Percentiles rank a stretch among this genome's conserved stretches.
phyloP scores from a whole-genome alignment of 768 basidiomycete species.

The Scleroderma citrinum region DNA sequence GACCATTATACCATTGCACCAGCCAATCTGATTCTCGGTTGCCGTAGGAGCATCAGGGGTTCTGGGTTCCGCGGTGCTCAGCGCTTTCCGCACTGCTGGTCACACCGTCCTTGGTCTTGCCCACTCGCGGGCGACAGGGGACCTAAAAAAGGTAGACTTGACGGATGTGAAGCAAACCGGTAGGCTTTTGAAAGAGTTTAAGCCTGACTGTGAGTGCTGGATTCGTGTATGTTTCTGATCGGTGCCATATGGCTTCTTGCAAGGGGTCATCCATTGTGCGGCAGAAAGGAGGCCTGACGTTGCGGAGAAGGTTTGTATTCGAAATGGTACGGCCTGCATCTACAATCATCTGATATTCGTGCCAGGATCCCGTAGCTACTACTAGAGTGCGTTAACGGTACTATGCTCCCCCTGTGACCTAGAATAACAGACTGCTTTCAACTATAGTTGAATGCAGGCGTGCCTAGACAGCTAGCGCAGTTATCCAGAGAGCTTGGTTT shows the following conservation, averaged over 20 bases:
- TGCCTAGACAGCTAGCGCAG: constrained; percentile 65
- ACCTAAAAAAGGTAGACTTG: constrained; percentile 61
- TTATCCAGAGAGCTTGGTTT: constrained; percentile 58
- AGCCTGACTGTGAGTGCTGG: constrained; percentile 60
- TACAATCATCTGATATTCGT: not conserved
- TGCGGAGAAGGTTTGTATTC: constrained; percentile 70
- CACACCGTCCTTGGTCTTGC: constrained; percentile 64
- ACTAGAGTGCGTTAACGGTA: constrained; percentile 41
- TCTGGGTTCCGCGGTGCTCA: constrained; percentile 73
- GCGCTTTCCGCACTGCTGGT: constrained; percentile 48
- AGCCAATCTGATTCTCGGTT: not conserved
- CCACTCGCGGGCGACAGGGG: constrained; percentile 54
- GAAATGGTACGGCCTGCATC: not conserved
- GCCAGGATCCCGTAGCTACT: constrained; percentile 43
- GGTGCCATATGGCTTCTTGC: constrained; percentile 4
- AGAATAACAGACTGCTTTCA: not conserved
- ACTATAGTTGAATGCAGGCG: constrained; percentile 69
- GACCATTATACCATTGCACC: not conserved
- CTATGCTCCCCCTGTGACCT: not conserved
- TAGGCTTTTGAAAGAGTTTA: constrained; percentile 46
- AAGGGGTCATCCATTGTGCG: constrained; percentile 92
- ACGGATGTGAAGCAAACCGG: constrained; percentile 51
- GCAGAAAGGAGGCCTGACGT: constrained; percentile 92
- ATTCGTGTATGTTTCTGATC: not conserved
- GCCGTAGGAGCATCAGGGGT: constrained; percentile 85